Base-by-base conservation (phyloP, 331 rosid species). In the Saraca asoca region DNA sequence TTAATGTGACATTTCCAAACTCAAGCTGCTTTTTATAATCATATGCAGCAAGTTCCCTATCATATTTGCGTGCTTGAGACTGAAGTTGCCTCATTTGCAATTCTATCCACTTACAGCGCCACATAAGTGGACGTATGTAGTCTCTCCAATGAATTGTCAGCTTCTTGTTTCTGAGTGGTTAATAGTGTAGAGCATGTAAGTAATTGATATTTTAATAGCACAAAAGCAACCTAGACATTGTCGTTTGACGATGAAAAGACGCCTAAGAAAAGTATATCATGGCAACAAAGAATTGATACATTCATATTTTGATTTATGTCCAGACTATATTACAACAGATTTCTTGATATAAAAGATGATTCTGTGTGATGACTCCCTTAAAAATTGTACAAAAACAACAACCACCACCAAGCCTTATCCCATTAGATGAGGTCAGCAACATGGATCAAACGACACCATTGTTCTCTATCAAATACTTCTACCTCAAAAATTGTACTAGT, bases 21-120 rank as follows among this genome's bases (percentile, higher is more conserved):
- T 73, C 79, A 68, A 37, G 60, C 58, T 75, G 73, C 81, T 84
- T 81, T 67, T 66, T 72, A 33, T 75, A 20, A 57, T 83, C 74
- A 59, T 60, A 79, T 49, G 75, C 66, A 6, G 76, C 90, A 63
- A 93, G 83, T 70, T 86, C 88, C 43, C 64, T 54, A 11, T 81
- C 85, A 66, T 90, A 93, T 78, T 86, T 80, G 17, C 7, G 71
- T n/a, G 71, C 58, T 75, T 75, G 91, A 49, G 86, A 84, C 57
- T 71, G 80, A 64, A 93, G 89, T 69, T 77, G 78, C 77, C 54
- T 83, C 44, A 90, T 64, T 75, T 58, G 72, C 79, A 90, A 72
- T 70, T 88, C 98, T 43, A 79, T 33, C 97, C 97, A 90, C 82
- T 85, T 93, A 78, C 87, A 83, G 18, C 96, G 92, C 92, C 89